Evolutionary conservation across 768 basidiomycete species (phyloP).

Genomic region (Serendipita sp.): DNA sequence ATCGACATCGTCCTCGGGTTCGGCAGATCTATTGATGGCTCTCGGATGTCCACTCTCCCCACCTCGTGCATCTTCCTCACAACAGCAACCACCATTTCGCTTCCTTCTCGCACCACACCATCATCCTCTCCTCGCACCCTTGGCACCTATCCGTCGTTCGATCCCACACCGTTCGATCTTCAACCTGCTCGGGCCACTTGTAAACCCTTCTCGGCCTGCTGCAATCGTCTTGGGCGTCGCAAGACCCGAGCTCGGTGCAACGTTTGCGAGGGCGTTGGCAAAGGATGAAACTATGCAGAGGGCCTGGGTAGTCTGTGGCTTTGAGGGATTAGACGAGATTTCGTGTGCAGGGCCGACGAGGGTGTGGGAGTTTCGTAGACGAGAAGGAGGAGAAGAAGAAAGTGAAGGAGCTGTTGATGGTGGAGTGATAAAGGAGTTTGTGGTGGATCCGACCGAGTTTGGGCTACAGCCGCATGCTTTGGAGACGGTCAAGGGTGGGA

Average conservation of each 20-base stretch:
- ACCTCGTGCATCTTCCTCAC: no score
- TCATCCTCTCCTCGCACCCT: conserved; percentile 67
- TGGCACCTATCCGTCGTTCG: conserved; percentile 70
- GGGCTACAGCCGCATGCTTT: conserved; percentile 62
- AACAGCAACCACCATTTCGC: conserved; percentile 46
- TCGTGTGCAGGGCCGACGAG: conserved; percentile 82
- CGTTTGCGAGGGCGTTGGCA: conserved; percentile 58
- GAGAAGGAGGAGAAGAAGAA: conserved; percentile 5
- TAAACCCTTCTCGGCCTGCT: conserved; percentile 75
- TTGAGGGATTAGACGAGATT: conserved; percentile 86
- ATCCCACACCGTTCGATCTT: conserved; percentile 94
- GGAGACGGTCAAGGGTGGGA: conserved; percentile 47
- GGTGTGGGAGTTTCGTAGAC: conserved; percentile 54
- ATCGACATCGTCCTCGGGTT: conserved; percentile 86
- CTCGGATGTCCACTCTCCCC: conserved; percentile 45
- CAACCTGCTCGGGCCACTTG: conserved; percentile 85
- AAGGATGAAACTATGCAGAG: conserved; percentile 58
- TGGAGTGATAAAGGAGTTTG: conserved; percentile 44
- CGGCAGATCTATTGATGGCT: conserved; percentile 79
- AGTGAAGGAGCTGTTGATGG: background rate
- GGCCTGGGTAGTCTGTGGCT: conserved; percentile 86
- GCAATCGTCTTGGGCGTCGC: conserved; percentile 90
- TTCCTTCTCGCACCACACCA: conserved; percentile 93
- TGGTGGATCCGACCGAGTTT: conserved; percentile 55
- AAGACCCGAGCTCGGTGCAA: conserved; percentile 57